phyloP scores from a whole-genome alignment of 2,329 filamentous ascomycete genomes.

The Fusarium vanettenii region DNA sequence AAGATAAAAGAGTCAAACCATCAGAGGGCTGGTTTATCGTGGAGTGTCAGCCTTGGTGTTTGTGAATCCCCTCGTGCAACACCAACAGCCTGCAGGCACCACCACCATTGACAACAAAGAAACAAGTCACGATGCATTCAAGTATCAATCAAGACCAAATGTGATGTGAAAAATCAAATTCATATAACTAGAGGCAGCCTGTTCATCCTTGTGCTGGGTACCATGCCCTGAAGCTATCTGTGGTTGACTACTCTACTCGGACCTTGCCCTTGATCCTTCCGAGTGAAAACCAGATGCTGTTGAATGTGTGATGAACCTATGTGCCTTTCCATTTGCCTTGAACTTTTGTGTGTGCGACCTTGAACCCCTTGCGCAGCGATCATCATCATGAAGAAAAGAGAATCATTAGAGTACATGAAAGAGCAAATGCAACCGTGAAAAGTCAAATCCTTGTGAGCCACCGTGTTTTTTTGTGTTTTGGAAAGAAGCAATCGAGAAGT shows the following conservation, averaged over 20 bases:
- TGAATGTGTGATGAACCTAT: not conserved
- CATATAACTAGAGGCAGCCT: not conserved
- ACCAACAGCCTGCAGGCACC: not conserved
- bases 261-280: conserved; percentile 2
- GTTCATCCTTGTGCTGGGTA: not conserved
- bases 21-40: not conserved
- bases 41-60: not conserved
- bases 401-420: not conserved
- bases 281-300: not conserved
- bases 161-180: not conserved
- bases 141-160: not conserved
- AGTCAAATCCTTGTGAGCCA: not conserved
- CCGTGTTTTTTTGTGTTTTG: not conserved
- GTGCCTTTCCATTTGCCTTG: not conserved
- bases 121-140: not conserved
- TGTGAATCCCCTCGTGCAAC: not conserved
- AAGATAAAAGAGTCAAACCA: not conserved
- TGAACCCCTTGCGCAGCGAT: not conserved
- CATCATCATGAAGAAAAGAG: not conserved
- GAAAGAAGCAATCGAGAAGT: not conserved
- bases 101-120: not conserved
- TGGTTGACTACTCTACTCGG: not conserved
- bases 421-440: not conserved
- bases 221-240: conserved; percentile 2
- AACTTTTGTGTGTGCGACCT: not conserved